Conservation (phyloP, 768 basidiomycete genomes). For the Amanita brunnescens region DNA sequence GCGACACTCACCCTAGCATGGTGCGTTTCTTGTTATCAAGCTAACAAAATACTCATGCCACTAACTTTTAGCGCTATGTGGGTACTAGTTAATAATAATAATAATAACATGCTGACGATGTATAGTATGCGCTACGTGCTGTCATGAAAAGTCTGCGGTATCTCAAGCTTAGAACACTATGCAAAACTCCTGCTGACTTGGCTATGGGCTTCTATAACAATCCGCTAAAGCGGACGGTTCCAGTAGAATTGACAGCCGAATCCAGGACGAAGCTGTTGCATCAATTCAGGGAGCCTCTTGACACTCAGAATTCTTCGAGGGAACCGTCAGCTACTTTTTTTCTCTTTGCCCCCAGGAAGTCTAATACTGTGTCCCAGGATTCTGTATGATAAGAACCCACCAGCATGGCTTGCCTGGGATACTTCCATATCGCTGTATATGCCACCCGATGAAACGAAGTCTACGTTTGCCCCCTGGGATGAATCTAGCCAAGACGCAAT, state of each 20-base stretch:
- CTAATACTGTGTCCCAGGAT: slow-evolving; percentile 24
- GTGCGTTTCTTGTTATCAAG: slow-evolving; percentile 29
- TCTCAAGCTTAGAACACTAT: slow-evolving; percentile 75
- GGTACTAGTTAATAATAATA: background rate
- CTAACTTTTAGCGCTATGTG: slow-evolving; percentile 29
- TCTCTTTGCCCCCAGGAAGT: background rate
- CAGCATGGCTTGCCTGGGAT: slow-evolving; percentile 68
- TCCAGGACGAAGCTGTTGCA: slow-evolving; percentile 49
- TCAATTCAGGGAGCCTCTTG: slow-evolving; percentile 44
- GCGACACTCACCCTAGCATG: slow-evolving; percentile 59
- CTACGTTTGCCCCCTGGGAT: slow-evolving; percentile 57
- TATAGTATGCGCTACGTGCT: slow-evolving; percentile 62
- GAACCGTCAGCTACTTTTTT: slow-evolving; percentile 34
- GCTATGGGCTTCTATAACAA: slow-evolving; percentile 56
- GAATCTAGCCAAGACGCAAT: slow-evolving; percentile 40
- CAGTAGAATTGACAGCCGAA: slow-evolving; percentile 39
- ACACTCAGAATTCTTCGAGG: slow-evolving; percentile 21
- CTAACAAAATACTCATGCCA: slow-evolving; percentile 3
- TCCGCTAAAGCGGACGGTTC: slow-evolving; percentile 49
- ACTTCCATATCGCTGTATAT: slow-evolving; percentile 35
- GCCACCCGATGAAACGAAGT: slow-evolving; percentile 36
- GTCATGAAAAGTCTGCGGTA: slow-evolving; percentile 70
- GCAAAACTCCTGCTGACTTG: slow-evolving; percentile 45
- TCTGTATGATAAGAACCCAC: slow-evolving; percentile 45
- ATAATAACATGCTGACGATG: slow-evolving; percentile 35